Evolutionary conservation across 495 filamentous ascomycete species (phyloP).

Genomic region (Aeminium ludgeri): DNA sequence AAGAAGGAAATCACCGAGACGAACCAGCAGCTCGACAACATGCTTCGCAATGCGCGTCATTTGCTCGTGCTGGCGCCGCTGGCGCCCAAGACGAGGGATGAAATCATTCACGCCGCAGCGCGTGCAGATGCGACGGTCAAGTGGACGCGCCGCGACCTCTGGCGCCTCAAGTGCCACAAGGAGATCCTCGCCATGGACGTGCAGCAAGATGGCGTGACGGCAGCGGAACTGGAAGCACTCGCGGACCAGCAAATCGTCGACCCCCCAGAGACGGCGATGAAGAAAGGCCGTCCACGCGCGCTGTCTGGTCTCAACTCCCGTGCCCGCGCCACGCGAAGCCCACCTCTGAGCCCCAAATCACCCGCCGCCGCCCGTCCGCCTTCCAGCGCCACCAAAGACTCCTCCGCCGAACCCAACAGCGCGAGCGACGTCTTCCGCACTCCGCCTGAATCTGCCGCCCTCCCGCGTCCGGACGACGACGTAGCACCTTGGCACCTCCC

Average conservation of each 20-base stretch:
- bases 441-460: slow-evolving; percentile 8
- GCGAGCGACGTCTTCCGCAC: slow-evolving; percentile 12
- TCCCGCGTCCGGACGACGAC: background rate
- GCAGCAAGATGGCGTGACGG: slow-evolving; percentile 45
- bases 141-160: slow-evolving; percentile 85
- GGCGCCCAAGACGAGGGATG: slow-evolving; percentile 67
- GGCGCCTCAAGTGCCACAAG: slow-evolving; percentile 77
- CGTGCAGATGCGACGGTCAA: slow-evolving; percentile 78
- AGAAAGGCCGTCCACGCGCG: slow-evolving; percentile 11
- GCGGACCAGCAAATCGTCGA: slow-evolving; percentile 3
- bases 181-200: slow-evolving; percentile 76
- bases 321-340: slow-evolving; percentile 11
- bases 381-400: too few relatives aligned
- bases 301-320: slow-evolving; percentile 21
- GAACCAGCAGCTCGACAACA: slow-evolving; percentile 60
- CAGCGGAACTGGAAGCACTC: slow-evolving; percentile 13
- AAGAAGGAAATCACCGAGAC: slow-evolving; percentile 61
- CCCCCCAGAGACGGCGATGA: slow-evolving; percentile 24
- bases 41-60: slow-evolving; percentile 83
- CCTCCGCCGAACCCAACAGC: slow-evolving; percentile 8
- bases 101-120: slow-evolving; percentile 68
- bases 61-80: slow-evolving; percentile 78
- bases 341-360: slow-evolving; percentile 13
- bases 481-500: slow-evolving; percentile 13
- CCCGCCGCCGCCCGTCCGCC: slow-evolving; percentile 3